A percentile compares a stretch with the other conserved stretches of the same genome.
These are phyloP conservation scores for Cercophora scortea DNA, from an alignment of 495 filamentous ascomycete species.

Conservation along the genomic window DNA sequence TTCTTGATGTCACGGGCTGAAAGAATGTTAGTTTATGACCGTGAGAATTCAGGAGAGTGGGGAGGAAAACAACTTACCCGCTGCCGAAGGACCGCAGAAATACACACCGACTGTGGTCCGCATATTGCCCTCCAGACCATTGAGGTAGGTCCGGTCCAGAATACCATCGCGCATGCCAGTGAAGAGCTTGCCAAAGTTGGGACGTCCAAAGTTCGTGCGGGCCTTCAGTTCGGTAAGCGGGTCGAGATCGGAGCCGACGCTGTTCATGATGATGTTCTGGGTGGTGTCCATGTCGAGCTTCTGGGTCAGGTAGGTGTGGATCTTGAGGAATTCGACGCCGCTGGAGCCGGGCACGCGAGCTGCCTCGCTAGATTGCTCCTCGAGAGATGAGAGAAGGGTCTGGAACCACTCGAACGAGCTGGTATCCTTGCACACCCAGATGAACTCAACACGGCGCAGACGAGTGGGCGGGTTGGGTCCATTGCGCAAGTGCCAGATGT, in stretches of 20 bases:
- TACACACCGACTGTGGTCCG: slow-evolving; percentile 91
- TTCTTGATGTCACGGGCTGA: slow-evolving; percentile 75
- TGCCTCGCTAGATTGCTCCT: slow-evolving; percentile 67
- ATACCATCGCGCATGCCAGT: slow-evolving; percentile 82
- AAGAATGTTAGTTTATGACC: slow-evolving; percentile 18
- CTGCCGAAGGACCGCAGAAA: slow-evolving; percentile 69
- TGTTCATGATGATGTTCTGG: slow-evolving; percentile 94
- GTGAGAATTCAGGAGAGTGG: background rate
- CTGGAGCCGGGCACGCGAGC: slow-evolving; percentile 54
- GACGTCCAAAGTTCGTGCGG: slow-evolving; percentile 91
- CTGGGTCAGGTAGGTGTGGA: slow-evolving; percentile 97
- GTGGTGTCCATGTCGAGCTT: slow-evolving; percentile 83
- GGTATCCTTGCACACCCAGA: slow-evolving; percentile 98
- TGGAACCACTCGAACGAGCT: slow-evolving; percentile 99
- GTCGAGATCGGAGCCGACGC: slow-evolving; percentile 77
- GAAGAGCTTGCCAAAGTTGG: slow-evolving; percentile 81
- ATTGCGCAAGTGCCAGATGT: slow-evolving; percentile 92
- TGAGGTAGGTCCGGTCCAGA: slow-evolving; percentile 73
- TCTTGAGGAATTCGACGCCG: slow-evolving; percentile 83
- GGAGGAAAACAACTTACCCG: slow-evolving; percentile 28
- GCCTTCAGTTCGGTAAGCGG: slow-evolving; percentile 85
- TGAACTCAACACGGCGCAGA: slow-evolving; percentile 92
- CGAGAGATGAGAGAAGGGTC: slow-evolving; percentile 82
- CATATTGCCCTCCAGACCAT: slow-evolving; percentile 63
- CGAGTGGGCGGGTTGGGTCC: slow-evolving; percentile 78